Percentiles rank a stretch among this genome's conserved stretches.
These are phyloP conservation scores for Phytophthora pisi DNA, from an alignment of 352 stramenopile genomes.

Conservation along the genomic window DNA sequence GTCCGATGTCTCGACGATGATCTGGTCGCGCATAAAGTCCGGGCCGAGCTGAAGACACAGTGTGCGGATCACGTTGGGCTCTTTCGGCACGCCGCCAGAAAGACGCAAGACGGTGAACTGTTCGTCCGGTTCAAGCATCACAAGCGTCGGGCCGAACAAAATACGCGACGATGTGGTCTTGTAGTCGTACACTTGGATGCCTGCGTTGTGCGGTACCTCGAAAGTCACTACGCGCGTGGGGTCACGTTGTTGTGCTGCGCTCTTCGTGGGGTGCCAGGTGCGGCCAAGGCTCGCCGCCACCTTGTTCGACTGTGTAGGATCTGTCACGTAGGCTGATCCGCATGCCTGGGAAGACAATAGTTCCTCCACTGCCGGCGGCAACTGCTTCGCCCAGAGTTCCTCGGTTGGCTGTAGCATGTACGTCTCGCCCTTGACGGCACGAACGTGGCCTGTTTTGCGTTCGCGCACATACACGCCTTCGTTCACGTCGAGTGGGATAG, in stretches of 20 bases:
- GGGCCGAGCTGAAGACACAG: slow-evolving; percentile 80
- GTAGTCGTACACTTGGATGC: slow-evolving; percentile 87
- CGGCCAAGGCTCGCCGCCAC: slow-evolving; percentile 30
- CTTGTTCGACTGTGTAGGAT: slow-evolving; percentile 42
- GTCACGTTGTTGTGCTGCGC: slow-evolving; percentile 41
- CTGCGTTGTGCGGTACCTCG: slow-evolving; percentile 82
- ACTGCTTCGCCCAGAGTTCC: slow-evolving; percentile 72
- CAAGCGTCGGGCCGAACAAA: slow-evolving; percentile 77
- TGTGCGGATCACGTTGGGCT: slow-evolving; percentile 81
- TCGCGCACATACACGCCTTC: slow-evolving; percentile 85
- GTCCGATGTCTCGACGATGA: slow-evolving; percentile 85
- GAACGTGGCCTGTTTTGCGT: slow-evolving; percentile 75
- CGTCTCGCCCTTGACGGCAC: slow-evolving; percentile 74
- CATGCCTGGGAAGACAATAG: slow-evolving; percentile 58
- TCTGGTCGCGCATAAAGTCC: slow-evolving; percentile 86
- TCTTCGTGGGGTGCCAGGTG: slow-evolving; percentile 15
- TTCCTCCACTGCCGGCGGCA: slow-evolving; percentile 70
- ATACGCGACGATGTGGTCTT: slow-evolving; percentile 83
- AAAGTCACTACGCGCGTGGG: slow-evolving; percentile 76
- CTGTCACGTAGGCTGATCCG: slow-evolving; percentile 66
- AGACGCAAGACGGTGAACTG: slow-evolving; percentile 84
- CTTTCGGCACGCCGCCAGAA: slow-evolving; percentile 69
- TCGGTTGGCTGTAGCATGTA: slow-evolving; percentile 87
- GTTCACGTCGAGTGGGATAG: slow-evolving; percentile 79
- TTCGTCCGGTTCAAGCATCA: slow-evolving; percentile 84